Percentiles rank a stretch among this genome's conserved stretches.
Conservation (phyloP, 1,139 yeast species). For the Blastobotrys arbuscula region DNA sequence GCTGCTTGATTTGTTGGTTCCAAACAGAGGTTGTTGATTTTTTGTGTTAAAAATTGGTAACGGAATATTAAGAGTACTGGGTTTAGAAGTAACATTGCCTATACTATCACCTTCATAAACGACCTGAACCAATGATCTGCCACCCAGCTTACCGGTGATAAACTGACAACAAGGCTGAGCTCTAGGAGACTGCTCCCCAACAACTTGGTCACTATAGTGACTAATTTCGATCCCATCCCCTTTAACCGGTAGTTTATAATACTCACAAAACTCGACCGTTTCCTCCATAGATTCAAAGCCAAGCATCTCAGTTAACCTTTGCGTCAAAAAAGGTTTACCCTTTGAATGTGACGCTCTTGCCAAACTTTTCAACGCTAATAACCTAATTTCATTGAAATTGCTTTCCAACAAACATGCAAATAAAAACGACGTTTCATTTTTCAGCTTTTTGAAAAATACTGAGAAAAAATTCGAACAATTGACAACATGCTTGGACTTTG, state of each 20-base stretch:
- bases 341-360: conserved; percentile 64
- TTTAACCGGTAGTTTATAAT: conserved; percentile 54
- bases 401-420: conserved; percentile 74
- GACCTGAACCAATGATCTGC: conserved; percentile 29
- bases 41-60: background rate
- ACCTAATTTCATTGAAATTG: conserved; percentile 73
- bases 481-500: conserved; percentile 43
- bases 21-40: background rate
- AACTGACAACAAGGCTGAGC: conserved; percentile 53
- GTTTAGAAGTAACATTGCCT: background rate
- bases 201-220: conserved; percentile 45
- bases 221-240: conserved; percentile 50
- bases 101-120: conserved; percentile 22
- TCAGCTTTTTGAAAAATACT: conserved; percentile 56
- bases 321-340: conserved; percentile 57
- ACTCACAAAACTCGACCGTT: conserved; percentile 50
- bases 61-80: background rate
- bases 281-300: conserved; percentile 62
- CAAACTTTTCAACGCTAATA: conserved; percentile 67
- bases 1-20: background rate
- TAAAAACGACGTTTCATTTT: conserved; percentile 56
- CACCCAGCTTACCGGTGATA: conserved; percentile 46
- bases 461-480: conserved; percentile 60
- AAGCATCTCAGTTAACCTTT: conserved; percentile 45
- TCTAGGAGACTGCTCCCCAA: conserved; percentile 41